Evolutionary conservation across 2,329 filamentous ascomycete species (phyloP).

Genomic region (Pezicula neosporulosa): DNA sequence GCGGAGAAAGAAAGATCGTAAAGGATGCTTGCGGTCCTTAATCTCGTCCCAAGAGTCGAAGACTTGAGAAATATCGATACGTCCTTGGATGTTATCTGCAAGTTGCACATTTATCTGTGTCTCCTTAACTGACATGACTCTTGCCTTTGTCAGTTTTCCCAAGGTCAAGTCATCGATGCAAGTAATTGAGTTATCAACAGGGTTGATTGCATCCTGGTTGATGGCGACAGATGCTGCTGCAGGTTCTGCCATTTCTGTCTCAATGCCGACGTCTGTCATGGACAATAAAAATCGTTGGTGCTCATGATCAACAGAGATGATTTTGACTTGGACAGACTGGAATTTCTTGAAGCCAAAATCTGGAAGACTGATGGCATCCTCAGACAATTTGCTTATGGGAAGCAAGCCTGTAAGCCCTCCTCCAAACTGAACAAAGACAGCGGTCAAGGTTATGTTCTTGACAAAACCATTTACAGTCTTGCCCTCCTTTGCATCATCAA

Average conservation of each 20-base stretch:
- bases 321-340: slow-evolving; percentile 70
- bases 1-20: slow-evolving; percentile 71
- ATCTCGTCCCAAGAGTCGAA: slow-evolving; percentile 91
- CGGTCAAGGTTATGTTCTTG: slow-evolving; percentile 76
- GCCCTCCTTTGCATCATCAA: slow-evolving; percentile 70
- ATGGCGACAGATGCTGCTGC: slow-evolving; percentile 24
- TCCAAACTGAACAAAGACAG: slow-evolving; percentile 85
- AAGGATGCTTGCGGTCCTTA: slow-evolving; percentile 73
- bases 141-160: slow-evolving; percentile 72
- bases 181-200: slow-evolving; percentile 61
- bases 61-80: slow-evolving; percentile 85
- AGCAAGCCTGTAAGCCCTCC: slow-evolving; percentile 74
- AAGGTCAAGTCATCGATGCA: slow-evolving; percentile 70
- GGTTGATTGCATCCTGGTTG: slow-evolving; percentile 46
- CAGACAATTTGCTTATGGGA: slow-evolving; percentile 72
- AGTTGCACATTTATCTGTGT: slow-evolving; percentile 92
- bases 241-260: slow-evolving; percentile 37
- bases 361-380: slow-evolving; percentile 63
- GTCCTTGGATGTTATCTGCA: slow-evolving; percentile 85
- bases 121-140: slow-evolving; percentile 78
- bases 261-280: slow-evolving; percentile 48
- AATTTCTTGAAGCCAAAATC: slow-evolving; percentile 77
- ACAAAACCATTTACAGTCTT: slow-evolving; percentile 74
- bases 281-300: slow-evolving; percentile 67
- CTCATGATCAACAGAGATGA: slow-evolving; percentile 69